Conservation (phyloP, 768 basidiomycete species). For the Pleurotus pulmonarius region DNA sequence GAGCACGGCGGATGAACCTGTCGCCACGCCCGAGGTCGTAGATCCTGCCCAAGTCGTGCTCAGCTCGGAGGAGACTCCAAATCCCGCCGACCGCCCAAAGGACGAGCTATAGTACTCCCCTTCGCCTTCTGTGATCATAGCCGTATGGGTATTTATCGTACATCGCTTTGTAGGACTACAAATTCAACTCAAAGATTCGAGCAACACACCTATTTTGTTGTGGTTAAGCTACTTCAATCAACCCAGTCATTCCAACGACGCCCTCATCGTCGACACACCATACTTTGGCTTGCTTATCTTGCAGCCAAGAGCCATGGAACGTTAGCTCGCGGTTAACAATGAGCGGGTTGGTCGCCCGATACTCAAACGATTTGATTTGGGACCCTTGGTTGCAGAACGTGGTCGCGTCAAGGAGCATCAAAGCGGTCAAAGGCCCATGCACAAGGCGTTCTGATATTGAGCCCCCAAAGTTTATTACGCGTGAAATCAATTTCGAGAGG, state of each 20-base stretch:
- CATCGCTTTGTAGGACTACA: not conserved
- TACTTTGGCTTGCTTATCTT: conserved; percentile 36
- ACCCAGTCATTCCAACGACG: conserved; percentile 67
- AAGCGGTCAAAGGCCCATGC: conserved; percentile 78
- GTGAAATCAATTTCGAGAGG: no score
- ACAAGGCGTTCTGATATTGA: conserved; percentile 64
- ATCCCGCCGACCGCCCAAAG: conserved; percentile 9
- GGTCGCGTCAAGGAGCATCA: conserved; percentile 69
- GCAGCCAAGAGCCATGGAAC: conserved; percentile 42
- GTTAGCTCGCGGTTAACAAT: conserved; percentile 47
- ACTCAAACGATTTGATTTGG: conserved; percentile 54
- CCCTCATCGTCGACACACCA: conserved; percentile 60
- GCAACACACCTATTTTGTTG: not conserved
- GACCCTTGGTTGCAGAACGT: conserved; percentile 42
- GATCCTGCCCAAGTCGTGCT: not conserved
- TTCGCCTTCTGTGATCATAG: not conserved
- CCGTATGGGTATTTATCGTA: not conserved
- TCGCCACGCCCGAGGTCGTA: not conserved
- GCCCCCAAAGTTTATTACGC: not conserved
- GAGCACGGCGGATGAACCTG: not conserved
- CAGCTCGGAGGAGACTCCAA: conserved; percentile 10
- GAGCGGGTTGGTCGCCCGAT: conserved; percentile 65
- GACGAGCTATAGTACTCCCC: conserved; percentile 17
- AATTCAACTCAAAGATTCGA: no score
- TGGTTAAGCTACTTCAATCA: conserved; percentile 22